Conservation (phyloP, 2,329 filamentous ascomycete species). For the Aspergillus fischeri region DNA sequence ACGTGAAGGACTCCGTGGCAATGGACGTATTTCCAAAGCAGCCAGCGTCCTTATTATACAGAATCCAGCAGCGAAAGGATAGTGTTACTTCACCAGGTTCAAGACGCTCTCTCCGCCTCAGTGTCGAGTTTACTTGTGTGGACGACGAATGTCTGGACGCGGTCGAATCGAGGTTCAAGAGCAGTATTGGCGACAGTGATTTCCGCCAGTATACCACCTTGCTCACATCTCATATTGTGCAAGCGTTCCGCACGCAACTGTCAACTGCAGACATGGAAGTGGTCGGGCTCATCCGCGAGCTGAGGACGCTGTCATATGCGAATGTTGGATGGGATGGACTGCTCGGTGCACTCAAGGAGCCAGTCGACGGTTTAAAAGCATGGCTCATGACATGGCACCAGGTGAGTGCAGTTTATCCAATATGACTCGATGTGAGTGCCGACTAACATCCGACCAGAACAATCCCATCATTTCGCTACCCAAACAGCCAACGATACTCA, state of each 20-base stretch:
- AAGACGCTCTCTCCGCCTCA: slow-evolving; percentile 50
- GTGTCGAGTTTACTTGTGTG: slow-evolving; percentile 70
- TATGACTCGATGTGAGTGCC: slow-evolving; percentile 3
- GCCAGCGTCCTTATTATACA: slow-evolving; percentile 76
- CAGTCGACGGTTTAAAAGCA: slow-evolving; percentile 40
- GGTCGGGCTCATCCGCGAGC: slow-evolving; percentile 51
- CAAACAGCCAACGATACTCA: slow-evolving; percentile 35
- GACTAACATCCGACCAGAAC: slow-evolving; percentile 23
- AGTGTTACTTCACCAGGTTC: slow-evolving; percentile 17
- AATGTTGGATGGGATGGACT: slow-evolving; percentile 52
- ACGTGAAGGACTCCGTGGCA: slow-evolving; percentile 39
- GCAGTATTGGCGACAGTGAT: slow-evolving; percentile 45
- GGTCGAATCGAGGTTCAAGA: slow-evolving; percentile 44
- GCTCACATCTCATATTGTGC: slow-evolving; percentile 48
- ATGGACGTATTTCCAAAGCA: slow-evolving; percentile 74
- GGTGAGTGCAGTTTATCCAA: slow-evolving; percentile 32
- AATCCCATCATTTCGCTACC: slow-evolving; percentile 31
- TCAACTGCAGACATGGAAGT: slow-evolving; percentile 50
- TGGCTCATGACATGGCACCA: slow-evolving; percentile 58
- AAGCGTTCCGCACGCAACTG: slow-evolving; percentile 44
- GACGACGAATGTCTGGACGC: slow-evolving; percentile 64
- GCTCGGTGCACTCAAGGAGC: slow-evolving; percentile 48
- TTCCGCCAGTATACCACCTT: slow-evolving; percentile 48
- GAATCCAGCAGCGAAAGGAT: slow-evolving; percentile 49
- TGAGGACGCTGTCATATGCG: slow-evolving; percentile 50